Conservation (phyloP, 768 basidiomycete genomes). For the Mycena galericulata region DNA sequence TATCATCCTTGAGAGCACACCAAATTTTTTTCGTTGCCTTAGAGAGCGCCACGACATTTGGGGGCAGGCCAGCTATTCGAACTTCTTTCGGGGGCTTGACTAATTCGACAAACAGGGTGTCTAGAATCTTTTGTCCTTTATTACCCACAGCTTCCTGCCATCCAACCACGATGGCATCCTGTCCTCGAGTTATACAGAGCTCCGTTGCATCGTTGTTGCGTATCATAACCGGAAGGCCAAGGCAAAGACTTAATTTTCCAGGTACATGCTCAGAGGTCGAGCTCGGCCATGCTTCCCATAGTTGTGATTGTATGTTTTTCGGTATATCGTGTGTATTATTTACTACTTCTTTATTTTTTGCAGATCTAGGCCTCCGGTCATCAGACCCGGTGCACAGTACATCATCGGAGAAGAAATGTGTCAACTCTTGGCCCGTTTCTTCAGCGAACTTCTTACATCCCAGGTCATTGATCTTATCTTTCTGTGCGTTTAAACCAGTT, state of each 20-base stretch:
- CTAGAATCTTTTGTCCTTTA: conserved; percentile 33
- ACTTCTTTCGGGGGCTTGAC: conserved; percentile 40
- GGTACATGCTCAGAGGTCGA: conserved; percentile 35
- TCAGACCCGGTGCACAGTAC: neutral
- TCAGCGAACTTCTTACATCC: neutral
- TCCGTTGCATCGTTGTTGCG: conserved; percentile 48
- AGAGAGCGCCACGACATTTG: conserved; percentile 46
- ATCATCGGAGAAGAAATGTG: conserved; percentile 28
- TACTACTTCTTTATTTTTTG: neutral
- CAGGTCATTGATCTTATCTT: neutral
- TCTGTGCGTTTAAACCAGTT: neutral
- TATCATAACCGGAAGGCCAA: conserved; percentile 50
- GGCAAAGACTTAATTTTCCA: conserved; percentile 44
- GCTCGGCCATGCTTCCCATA: conserved; percentile 1
- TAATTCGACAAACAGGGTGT: conserved; percentile 46
- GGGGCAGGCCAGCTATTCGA: conserved; percentile 40
- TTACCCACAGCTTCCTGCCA: conserved; percentile 38
- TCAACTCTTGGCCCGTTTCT: neutral
- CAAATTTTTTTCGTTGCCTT: conserved; percentile 5
- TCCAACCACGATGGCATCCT: conserved; percentile 43
- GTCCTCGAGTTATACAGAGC: conserved; percentile 49
- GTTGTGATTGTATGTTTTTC: neutral
- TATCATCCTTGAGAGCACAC: conserved; percentile 34
- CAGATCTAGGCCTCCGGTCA: neutral
- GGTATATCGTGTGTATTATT: neutral